These are phyloP conservation scores for Trypanosoma congolense DNA, from an alignment of 208 protist species.

Conservation along the genomic window DNA sequence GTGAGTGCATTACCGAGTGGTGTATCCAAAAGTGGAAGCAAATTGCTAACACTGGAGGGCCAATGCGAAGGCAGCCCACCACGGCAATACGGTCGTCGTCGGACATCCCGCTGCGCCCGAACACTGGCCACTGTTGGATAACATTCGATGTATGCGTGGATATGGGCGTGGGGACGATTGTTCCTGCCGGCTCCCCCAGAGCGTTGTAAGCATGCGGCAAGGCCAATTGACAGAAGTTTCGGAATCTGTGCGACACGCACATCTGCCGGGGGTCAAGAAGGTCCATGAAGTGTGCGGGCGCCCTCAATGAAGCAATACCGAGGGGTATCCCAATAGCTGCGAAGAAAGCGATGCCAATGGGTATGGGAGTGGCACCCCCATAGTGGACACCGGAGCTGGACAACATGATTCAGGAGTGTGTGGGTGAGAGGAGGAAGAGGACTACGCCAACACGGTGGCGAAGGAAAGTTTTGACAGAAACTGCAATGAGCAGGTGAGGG, in stretches of 20 bases:
- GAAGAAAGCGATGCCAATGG: neutral
- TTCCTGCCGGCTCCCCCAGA: neutral
- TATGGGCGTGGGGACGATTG: neutral
- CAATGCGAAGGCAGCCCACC: neutral
- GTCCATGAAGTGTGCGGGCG: neutral
- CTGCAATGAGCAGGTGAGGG: neutral
- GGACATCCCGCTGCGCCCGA: slow-evolving; percentile 10
- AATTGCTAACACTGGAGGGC: neutral
- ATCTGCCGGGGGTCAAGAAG: neutral
- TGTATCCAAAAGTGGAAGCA: slow-evolving; percentile 2
- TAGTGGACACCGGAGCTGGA: slow-evolving; percentile 23
- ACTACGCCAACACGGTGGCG: neutral
- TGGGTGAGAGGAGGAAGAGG: neutral
- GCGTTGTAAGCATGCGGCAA: slow-evolving; percentile 6
- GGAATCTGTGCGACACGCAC: neutral
- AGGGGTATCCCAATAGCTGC: slow-evolving; percentile 1
- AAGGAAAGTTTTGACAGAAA: slow-evolving; percentile 9
- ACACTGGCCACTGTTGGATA: slow-evolving; percentile 10
- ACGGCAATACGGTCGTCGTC: neutral
- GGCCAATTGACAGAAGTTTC: slow-evolving; percentile 8
- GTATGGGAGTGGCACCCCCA: slow-evolving; percentile 2
- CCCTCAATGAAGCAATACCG: neutral
- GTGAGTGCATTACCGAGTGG: slow-evolving; percentile 2
- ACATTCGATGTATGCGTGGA: slow-evolving; percentile 1
- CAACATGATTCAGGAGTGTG: neutral